phyloP scores from a whole-genome alignment of 2,329 filamentous ascomycete genomes.

The Apiospora saccharicola region DNA sequence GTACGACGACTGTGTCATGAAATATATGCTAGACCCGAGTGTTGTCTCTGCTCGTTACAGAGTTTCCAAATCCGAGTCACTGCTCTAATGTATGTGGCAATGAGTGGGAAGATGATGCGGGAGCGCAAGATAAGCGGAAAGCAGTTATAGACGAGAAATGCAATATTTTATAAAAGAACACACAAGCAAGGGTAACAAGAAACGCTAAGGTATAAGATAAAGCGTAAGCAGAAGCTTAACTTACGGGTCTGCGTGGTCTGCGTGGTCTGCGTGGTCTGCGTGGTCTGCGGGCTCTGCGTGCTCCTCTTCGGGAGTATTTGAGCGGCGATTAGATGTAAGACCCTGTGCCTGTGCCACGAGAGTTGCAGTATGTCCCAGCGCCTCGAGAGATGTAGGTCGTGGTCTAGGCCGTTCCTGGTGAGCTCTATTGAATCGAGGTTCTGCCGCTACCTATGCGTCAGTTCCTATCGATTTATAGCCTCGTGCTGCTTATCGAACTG shows the following conservation, averaged over 20 bases:
- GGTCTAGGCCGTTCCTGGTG: too few species aligned
- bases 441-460: too few species aligned
- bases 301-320: too few species aligned
- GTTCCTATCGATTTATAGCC: too few species aligned
- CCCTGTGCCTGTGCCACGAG: too few species aligned
- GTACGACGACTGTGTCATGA: neutral
- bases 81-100: neutral
- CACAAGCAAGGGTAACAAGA: neutral
- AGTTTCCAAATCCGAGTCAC: neutral
- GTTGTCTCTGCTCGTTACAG: neutral
- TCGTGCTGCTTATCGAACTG: neutral
- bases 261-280: too few species aligned
- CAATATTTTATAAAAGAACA: neutral
- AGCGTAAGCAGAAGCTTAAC: neutral
- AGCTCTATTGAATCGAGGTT: too few species aligned
- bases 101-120: neutral
- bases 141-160: neutral
- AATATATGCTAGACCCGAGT: neutral
- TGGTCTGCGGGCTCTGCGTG: too few species aligned
- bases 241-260: neutral
- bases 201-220: neutral
- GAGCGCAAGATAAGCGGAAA: neutral
- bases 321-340: too few species aligned
- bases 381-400: too few species aligned
- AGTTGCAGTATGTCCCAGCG: too few species aligned